Conservation (phyloP, 2,329 filamentous ascomycete species). For the Hymenoscyphus fraxineus region DNA sequence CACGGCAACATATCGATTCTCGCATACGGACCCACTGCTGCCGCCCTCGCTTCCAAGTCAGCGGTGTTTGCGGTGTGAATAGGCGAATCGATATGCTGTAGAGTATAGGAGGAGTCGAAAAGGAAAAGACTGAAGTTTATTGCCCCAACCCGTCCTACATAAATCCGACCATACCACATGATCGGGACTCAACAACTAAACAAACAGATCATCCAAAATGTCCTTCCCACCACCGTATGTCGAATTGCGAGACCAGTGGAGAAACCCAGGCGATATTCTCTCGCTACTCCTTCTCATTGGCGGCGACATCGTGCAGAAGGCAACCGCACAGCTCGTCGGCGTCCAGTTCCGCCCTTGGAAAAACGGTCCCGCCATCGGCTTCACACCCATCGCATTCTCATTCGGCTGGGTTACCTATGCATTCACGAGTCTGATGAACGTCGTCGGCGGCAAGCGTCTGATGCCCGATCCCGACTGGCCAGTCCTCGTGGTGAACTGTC, state of each 20-base stretch:
- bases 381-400: conserved; percentile 34
- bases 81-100: no score
- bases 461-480: not conserved
- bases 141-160: no score
- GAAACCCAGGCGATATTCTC: conserved; percentile 27
- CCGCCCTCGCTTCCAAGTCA: no score
- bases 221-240: no score
- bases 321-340: conserved; percentile 34
- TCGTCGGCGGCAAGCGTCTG: not conserved
- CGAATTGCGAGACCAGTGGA: conserved; percentile 10
- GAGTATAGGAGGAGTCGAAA: no score
- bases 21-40: no score
- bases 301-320: conserved; percentile 33
- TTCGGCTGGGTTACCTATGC: conserved; percentile 21
- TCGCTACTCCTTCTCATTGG: conserved; percentile 36
- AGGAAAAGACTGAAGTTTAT: no score
- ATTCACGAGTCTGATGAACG: not conserved
- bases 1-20: no score
- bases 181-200: no score
- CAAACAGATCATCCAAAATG: no score
- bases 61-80: no score
- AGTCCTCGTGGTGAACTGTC: not conserved
- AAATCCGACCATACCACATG: no score
- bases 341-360: not conserved
- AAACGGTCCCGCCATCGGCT: conserved; percentile 9